phyloP scores from a whole-genome alignment of 192 early-diverging fungal genomes.

The Podila epicladia region DNA sequence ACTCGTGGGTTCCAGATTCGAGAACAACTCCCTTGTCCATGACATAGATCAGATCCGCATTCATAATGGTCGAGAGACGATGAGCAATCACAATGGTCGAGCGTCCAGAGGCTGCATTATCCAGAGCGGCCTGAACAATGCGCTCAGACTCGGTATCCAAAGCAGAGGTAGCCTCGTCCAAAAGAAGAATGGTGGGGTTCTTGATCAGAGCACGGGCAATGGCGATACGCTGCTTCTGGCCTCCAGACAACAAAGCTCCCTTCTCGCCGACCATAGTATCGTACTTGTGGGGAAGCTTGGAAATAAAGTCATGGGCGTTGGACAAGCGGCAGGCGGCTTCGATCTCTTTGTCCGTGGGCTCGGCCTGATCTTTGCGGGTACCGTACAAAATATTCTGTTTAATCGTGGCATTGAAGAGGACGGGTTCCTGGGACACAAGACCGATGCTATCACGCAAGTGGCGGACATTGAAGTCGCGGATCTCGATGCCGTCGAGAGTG shows the following conservation, averaged over 20 bases:
- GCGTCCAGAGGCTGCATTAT: constrained; percentile 71
- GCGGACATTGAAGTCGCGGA: constrained; percentile 81
- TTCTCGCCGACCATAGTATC: constrained; percentile 91
- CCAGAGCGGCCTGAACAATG: constrained; percentile 84
- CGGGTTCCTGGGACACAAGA: constrained; percentile 92
- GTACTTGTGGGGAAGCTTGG: constrained; percentile 77
- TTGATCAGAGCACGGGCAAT: constrained; percentile 95
- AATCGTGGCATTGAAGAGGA: constrained; percentile 86
- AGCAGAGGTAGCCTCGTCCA: constrained; percentile 93
- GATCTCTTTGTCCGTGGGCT: constrained; percentile 65
- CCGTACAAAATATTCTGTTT: constrained; percentile 84
- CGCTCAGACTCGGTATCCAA: constrained; percentile 83
- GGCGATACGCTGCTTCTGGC: constrained; percentile 97
- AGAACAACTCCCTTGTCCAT: constrained; percentile 70
- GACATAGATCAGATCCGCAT: constrained; percentile 84
- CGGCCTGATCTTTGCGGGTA: constrained; percentile 53
- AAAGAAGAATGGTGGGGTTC: constrained; percentile 85
- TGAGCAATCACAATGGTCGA: constrained; percentile 91
- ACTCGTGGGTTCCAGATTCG: constrained; percentile 76
- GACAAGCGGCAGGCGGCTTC: constrained; percentile 69
- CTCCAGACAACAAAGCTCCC: constrained; percentile 85
- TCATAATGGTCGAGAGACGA: constrained; percentile 84
- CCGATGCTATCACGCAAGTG: constrained; percentile 92
- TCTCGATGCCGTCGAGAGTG: constrained; percentile 77
- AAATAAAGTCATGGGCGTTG: constrained; percentile 83